Conservation (phyloP, 768 basidiomycete genomes). For the Tricholoma flavovirens region DNA sequence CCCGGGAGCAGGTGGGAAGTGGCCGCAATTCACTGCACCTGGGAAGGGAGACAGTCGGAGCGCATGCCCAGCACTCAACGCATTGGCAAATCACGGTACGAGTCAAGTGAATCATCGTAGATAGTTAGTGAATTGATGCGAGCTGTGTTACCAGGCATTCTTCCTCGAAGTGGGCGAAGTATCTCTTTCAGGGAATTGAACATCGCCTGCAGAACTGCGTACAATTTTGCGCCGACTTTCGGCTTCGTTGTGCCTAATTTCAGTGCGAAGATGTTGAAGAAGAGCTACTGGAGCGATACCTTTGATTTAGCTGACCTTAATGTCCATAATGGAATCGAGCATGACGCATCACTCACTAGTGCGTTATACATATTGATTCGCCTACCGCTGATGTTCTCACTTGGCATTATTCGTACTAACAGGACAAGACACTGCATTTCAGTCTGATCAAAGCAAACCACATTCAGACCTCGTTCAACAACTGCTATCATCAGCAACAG, state of each 20-base stretch:
- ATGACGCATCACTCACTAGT: slow-evolving; percentile 59
- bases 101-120: background rate
- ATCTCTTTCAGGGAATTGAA: slow-evolving; percentile 52
- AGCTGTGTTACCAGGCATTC: slow-evolving; percentile 37
- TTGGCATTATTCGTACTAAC: slow-evolving; percentile 27
- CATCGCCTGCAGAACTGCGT: slow-evolving; percentile 41
- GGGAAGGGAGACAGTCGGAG: slow-evolving; percentile 58
- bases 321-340: slow-evolving; percentile 69
- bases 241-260: slow-evolving; percentile 56
- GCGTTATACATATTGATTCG: slow-evolving; percentile 20
- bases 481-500: slow-evolving; percentile 50
- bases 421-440: slow-evolving; percentile 41
- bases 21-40: slow-evolving; percentile 61
- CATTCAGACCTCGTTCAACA: slow-evolving; percentile 44
- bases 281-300: slow-evolving; percentile 47
- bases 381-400: background rate
- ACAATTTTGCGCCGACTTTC: slow-evolving; percentile 64
- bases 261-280: slow-evolving; percentile 49
- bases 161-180: slow-evolving; percentile 57
- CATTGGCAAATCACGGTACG: slow-evolving; percentile 75
- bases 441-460: slow-evolving; percentile 47
- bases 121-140: background rate
- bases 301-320: slow-evolving; percentile 62
- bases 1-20: slow-evolving; percentile 51
- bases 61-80: slow-evolving; percentile 70